Base-by-base conservation (phyloP, 73 alveolate species). In the Paramecium tetraurelia region DNA sequence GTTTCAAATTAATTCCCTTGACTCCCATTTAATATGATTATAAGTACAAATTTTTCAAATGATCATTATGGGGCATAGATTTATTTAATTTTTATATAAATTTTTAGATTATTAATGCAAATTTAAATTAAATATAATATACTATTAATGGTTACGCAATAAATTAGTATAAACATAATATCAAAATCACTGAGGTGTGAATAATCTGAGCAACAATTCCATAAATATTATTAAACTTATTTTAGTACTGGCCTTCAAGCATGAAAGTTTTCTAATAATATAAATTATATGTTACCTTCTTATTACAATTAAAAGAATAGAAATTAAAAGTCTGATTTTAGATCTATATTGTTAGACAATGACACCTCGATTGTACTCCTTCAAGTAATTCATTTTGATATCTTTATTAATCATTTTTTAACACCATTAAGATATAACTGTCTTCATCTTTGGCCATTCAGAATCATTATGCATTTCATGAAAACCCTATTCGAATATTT, bases 401-500 rank as follows among this genome's bases (percentile, higher is more conserved):
- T 80, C 90, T 80, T 80, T 80, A 44, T 16, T 48, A 12, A 80
- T 20, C 75, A 44, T 44, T 80, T 80, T 80, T 20, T 80, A 12
- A 80, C 90, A 80, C 90, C 90, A 80, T 48, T 80, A 80, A 43
- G 57, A 8, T 4, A 80, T 80, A 22, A 80, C 12, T 7, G 57
- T 46, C 57, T 80, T 80, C 90, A 80, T 80, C 22, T 80, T 80
- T 21, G 90, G 90, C 90, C 90, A 80, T 48, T 80, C 90, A 3
- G 90, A 80, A 80, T 80, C 90, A 80, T 80, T 80, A 24, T 80
- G 72, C 57, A 80, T 33, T 80, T 80, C 90, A 22, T 80, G 90
- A 48, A 80, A 80, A 7, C 90, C 90, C 9, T 33, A 4, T 46
- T 80, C 90, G 29, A 44, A 80, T 8, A 80, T 80, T 80, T 80